Evolutionary conservation across 2,329 filamentous ascomycete species (phyloP).

Genomic region (Zymoseptoria ardabiliae): DNA sequence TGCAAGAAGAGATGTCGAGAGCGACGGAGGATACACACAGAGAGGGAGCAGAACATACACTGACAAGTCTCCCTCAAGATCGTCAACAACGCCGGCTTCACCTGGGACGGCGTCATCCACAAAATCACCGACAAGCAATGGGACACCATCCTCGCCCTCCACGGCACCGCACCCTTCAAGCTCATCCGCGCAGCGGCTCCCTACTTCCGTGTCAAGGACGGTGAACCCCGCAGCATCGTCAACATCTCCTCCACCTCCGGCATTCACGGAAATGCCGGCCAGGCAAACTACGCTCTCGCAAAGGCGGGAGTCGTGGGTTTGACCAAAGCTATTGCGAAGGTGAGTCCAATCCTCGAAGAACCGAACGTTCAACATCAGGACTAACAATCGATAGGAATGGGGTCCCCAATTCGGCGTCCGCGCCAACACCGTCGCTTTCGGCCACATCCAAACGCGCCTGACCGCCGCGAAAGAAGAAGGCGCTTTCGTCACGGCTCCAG

Average conservation of each 20-base stretch:
- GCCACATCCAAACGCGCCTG: constrained; percentile 69
- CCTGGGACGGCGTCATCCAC: constrained; percentile 88
- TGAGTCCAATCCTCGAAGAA: not conserved
- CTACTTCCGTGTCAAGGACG: constrained; percentile 81
- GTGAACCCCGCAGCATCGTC: constrained; percentile 68
- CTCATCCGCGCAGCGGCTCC: constrained; percentile 72
- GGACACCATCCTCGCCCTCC: constrained; percentile 78
- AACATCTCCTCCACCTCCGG: constrained; percentile 80
- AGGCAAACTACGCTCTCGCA: constrained; percentile 79
- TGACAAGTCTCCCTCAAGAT: constrained; percentile 35
- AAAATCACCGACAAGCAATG: constrained; percentile 90
- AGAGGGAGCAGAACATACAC: too few relatives aligned
- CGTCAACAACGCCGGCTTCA: constrained; percentile 87
- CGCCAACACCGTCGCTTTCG: constrained; percentile 78
- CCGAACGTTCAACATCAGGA: too few relatives aligned
- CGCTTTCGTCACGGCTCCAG: constrained; percentile 67
- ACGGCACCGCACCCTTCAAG: constrained; percentile 79
- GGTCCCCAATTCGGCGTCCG: constrained; percentile 75
- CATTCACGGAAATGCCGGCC: constrained; percentile 81
- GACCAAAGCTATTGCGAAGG: constrained; percentile 63
- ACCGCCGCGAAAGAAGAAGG: constrained; percentile 81
- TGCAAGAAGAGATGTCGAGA: too few relatives aligned
- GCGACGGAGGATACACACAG: too few relatives aligned
- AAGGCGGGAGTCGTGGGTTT: constrained; percentile 79
- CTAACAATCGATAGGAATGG: constrained; percentile 68